Evolutionary conservation across 2,329 filamentous ascomycete genomes (phyloP).

Genomic region (Grosmannia serpens): DNA sequence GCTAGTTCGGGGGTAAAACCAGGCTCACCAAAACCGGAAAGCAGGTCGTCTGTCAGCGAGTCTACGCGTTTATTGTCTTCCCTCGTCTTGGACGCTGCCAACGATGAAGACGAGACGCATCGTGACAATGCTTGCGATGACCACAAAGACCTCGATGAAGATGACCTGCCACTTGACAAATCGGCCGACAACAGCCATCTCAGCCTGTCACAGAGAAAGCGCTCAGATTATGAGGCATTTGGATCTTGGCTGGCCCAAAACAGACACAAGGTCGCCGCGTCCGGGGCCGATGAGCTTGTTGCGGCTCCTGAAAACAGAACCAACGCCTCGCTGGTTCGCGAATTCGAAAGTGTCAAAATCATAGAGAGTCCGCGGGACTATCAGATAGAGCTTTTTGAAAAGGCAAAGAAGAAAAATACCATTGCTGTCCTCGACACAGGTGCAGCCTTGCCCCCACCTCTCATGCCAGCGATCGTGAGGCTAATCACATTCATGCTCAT

Average conservation of each 20-base stretch:
- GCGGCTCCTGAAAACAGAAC: conserved; percentile 21
- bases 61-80: neutral
- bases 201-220: conserved; percentile 33
- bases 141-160: neutral
- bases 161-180: neutral
- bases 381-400: conserved; percentile 82
- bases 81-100: neutral
- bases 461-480: neutral
- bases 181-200: neutral
- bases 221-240: conserved; percentile 38
- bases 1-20: neutral
- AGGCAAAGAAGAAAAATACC: conserved; percentile 71
- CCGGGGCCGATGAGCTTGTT: conserved; percentile 14
- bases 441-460: conserved; percentile 15
- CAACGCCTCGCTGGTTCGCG: conserved; percentile 20
- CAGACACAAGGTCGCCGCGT: conserved; percentile 20
- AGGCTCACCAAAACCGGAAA: neutral
- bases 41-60: neutral
- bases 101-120: neutral
- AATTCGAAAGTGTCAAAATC: conserved; percentile 35
- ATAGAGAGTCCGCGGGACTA: conserved; percentile 79
- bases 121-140: neutral
- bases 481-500: neutral
- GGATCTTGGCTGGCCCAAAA: conserved; percentile 28
- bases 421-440: conserved; percentile 93